Evolutionary conservation across 495 filamentous ascomycete species (phyloP).

Genomic region (Saxophila tyrrhenica): DNA sequence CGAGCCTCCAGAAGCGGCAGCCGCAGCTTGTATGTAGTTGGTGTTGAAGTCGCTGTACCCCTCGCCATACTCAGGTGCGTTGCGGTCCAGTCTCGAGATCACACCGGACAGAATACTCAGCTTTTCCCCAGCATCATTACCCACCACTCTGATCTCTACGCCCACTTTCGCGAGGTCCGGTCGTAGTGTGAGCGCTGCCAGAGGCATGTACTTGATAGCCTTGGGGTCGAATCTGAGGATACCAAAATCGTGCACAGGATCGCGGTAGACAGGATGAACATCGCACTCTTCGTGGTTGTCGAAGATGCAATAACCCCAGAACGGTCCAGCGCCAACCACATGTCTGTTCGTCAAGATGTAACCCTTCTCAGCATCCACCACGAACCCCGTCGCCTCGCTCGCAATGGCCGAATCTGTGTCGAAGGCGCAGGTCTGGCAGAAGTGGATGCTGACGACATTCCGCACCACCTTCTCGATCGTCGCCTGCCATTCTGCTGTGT

Average conservation of each 20-base stretch:
- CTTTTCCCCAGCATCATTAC: conserved; percentile 98
- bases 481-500: conserved; percentile 92
- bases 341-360: conserved; percentile 47
- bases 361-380: conserved; percentile 90
- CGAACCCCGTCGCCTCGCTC: conserved; percentile 93
- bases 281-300: conserved; percentile 98
- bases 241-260: conserved; percentile 97
- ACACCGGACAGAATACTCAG: conserved; percentile 96
- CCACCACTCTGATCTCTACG: conserved; percentile 87
- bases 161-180: conserved; percentile 76
- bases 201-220: conserved; percentile 89
- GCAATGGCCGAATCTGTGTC: conserved; percentile 89
- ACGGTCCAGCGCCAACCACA: conserved; percentile 92
- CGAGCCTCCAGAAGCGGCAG: conserved; percentile 89
- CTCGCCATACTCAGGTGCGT: conserved; percentile 95
- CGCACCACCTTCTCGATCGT: conserved; percentile 88
- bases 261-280: conserved; percentile 93
- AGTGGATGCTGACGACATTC: conserved; percentile 93
- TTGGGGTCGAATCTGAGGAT: conserved; percentile 92
- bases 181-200: conserved; percentile 65
- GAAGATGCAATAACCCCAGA: conserved; percentile 96
- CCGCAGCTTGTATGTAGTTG: conserved; percentile 97
- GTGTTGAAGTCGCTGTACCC: conserved; percentile 99
- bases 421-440: conserved; percentile 97
- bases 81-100: conserved; percentile 88